Evolutionary conservation across 2,329 filamentous ascomycete species (phyloP).

Genomic region (Fusarium hostae): DNA sequence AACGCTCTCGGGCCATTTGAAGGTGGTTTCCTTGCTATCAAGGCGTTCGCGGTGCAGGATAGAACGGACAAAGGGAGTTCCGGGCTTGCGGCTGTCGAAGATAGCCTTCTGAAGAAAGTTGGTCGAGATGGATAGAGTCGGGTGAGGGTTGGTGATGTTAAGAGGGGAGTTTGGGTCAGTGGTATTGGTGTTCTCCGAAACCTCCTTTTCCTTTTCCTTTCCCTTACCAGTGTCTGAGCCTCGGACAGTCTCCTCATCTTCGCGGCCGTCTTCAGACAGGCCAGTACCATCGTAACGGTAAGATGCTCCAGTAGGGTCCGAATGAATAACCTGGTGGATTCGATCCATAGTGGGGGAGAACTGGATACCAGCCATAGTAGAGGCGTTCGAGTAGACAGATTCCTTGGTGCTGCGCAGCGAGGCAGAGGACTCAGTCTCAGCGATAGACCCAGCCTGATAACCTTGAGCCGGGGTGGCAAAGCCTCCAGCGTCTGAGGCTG

Average conservation of each 20-base stretch:
- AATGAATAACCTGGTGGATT: not conserved
- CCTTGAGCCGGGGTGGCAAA: not conserved
- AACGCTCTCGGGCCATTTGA: not conserved
- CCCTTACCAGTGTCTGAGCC: rapidly evolving
- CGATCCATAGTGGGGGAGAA: not conserved
- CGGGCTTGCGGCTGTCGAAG: not conserved
- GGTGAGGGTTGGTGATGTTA: not conserved
- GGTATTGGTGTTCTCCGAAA: not conserved
- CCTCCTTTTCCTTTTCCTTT: not conserved
- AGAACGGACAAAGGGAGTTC: not conserved
- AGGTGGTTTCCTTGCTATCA: not conserved
- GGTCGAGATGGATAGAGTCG: not conserved
- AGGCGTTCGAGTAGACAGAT: not conserved
- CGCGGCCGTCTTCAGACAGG: not conserved
- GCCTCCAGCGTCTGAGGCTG: not conserved
- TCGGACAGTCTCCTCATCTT: not conserved
- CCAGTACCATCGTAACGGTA: not conserved
- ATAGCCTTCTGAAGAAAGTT: not conserved
- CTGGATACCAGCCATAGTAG: not conserved
- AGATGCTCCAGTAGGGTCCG: not conserved
- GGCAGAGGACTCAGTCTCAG: not conserved
- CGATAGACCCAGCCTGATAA: not conserved
- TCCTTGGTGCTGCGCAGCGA: not conserved
- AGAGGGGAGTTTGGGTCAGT: not conserved
- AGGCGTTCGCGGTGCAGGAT: not conserved